These are phyloP conservation scores for Komagataella pastoris DNA, from an alignment of 805 yeast genomes.

Conservation along the genomic window DNA sequence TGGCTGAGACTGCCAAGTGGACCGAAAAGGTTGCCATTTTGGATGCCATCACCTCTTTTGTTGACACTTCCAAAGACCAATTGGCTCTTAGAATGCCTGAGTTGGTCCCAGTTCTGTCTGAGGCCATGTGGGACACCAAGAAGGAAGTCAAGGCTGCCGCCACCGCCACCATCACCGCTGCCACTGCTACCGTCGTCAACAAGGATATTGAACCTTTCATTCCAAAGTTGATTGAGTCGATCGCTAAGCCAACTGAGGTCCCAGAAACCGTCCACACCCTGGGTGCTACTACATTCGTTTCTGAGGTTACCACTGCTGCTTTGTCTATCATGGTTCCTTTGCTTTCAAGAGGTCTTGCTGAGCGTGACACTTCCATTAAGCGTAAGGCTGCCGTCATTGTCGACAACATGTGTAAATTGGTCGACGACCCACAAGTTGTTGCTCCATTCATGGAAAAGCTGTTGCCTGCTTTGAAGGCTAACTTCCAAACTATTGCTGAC, in stretches of 20 bases:
- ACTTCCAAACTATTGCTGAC: conserved; percentile 95
- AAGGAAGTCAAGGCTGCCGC: conserved; percentile 96
- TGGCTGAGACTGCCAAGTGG: conserved; percentile 81
- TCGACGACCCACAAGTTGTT: conserved; percentile 99
- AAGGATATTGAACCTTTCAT: conserved; percentile 99
- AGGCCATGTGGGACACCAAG: conserved; percentile 99
- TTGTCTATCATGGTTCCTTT: conserved; percentile 98
- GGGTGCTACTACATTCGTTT: conserved; percentile 99
- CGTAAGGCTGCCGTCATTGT: conserved; percentile 99
- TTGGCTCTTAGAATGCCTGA: conserved; percentile 99
- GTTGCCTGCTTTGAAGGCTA: conserved; percentile 91
- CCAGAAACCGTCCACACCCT: conserved; percentile 97
- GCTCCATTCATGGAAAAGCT: conserved; percentile 97
- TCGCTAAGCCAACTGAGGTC: conserved; percentile 92
- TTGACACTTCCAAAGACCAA: conserved; percentile 90
- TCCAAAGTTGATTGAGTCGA: conserved; percentile 94
- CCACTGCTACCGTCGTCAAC: conserved; percentile 97
- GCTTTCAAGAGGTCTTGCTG: conserved; percentile 98
- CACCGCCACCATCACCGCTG: conserved; percentile 85
- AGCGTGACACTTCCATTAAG: conserved; percentile 98
- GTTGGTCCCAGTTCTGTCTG: conserved; percentile 95
- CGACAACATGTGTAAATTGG: conserved; percentile 99
- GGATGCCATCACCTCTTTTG: conserved; percentile 74
- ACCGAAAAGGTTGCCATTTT: conserved; percentile 91
- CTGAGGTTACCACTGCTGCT: conserved; percentile 99